These are phyloP conservation scores for Fraxinus latifolia DNA, from an alignment of 305 asterid species.

Conservation along the genomic window DNA sequence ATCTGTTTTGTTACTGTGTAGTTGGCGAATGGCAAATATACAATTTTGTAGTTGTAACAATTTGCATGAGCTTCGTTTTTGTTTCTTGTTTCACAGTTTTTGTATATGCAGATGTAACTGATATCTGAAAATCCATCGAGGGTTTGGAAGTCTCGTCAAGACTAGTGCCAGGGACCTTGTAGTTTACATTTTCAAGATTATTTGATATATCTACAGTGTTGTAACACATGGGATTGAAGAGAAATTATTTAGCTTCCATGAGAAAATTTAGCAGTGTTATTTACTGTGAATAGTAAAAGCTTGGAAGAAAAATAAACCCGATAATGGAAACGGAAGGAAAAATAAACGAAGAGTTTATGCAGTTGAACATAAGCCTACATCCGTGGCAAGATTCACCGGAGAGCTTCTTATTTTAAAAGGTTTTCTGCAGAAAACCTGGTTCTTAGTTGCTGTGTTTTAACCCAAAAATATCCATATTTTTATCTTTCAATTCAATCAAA, in stretches of 20 bases:
- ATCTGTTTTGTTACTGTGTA: slow-evolving; percentile 38
- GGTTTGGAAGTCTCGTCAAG: slow-evolving; percentile 1
- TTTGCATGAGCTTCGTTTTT: slow-evolving; percentile 42
- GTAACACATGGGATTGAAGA: background rate
- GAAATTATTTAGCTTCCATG: background rate
- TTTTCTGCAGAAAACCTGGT: background rate
- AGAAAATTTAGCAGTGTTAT: background rate
- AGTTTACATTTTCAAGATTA: background rate
- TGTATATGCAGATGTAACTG: slow-evolving; percentile 37
- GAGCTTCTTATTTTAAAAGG: no score
- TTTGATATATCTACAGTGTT: background rate
- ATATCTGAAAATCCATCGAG: slow-evolving; percentile 34
- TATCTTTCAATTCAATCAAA: background rate
- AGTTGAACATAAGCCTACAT: background rate
- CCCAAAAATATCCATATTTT: background rate
- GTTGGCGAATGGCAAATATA: slow-evolving; percentile 39
- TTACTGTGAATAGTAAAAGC: background rate
- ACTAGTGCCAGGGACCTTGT: background rate
- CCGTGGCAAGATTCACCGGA: background rate
- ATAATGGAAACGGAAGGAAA: background rate
- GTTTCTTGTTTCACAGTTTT: slow-evolving; percentile 1
- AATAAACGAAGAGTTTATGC: background rate
- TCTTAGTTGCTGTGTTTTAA: background rate
- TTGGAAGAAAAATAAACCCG: background rate
- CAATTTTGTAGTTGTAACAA: slow-evolving; percentile 51